Conservation (phyloP, 345 rosid species). For the Brassica carinata region DNA sequence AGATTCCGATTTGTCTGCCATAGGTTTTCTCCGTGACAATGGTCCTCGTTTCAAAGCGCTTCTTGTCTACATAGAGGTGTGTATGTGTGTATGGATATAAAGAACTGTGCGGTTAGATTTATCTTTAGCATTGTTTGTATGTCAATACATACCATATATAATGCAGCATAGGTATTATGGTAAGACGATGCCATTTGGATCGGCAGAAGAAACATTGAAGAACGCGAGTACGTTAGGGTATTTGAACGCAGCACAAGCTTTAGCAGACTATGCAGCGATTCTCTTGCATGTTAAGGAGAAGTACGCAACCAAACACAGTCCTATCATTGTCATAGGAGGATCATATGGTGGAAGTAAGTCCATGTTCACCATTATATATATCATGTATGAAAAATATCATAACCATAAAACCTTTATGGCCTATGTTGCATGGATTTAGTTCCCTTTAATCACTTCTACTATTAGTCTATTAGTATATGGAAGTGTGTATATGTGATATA, state of each 20-base stretch:
- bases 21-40: constrained; percentile 44
- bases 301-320: constrained; percentile 45
- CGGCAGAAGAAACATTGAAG: constrained; percentile 47
- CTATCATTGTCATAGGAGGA: constrained; percentile 69
- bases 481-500: neutral
- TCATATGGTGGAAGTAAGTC: constrained; percentile 79
- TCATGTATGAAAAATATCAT: neutral
- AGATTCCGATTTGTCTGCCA: constrained; percentile 23
- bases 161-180: constrained; percentile 62
- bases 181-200: constrained; percentile 53
- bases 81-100: neutral
- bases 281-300: constrained; percentile 50
- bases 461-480: neutral
- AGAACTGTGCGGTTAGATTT: neutral
- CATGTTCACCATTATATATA: neutral
- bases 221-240: constrained; percentile 54
- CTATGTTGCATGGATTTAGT: neutral
- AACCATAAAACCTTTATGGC: neutral
- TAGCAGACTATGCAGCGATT: constrained; percentile 63
- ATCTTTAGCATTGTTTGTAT: neutral
- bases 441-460: neutral
- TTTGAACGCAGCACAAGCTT: constrained; percentile 60
- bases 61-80: constrained; percentile 49
- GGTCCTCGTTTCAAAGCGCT: constrained; percentile 47
- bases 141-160: neutral